phyloP scores from a whole-genome alignment of 2,329 filamentous ascomycete genomes.

The Fusarium pininemorale region DNA sequence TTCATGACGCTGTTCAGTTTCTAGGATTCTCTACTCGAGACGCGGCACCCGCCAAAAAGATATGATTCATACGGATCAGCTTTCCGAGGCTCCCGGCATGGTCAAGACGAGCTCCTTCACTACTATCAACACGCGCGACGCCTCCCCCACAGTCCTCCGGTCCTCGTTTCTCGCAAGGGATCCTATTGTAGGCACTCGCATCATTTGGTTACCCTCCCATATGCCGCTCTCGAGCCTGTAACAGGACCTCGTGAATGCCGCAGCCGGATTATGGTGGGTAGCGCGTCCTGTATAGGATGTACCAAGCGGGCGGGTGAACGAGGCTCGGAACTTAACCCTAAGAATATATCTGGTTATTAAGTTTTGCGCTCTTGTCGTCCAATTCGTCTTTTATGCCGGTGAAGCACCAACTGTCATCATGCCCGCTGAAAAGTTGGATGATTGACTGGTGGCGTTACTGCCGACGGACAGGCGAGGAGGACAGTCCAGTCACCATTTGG shows the following conservation, averaged over 20 bases:
- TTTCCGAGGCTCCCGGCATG: constrained; percentile 16
- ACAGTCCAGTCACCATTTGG: constrained; percentile 66
- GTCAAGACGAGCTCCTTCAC: constrained; percentile 57
- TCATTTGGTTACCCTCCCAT: constrained; percentile 52
- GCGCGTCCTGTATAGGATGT: constrained; percentile 45
- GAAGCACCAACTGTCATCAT: constrained; percentile 43
- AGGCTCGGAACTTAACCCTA: constrained; percentile 98
- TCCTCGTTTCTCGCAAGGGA: constrained; percentile 75
- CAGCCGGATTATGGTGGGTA: constrained; percentile 54
- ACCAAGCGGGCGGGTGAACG: constrained; percentile 64
- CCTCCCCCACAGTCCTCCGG: constrained; percentile 84
- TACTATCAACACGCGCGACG: constrained; percentile 65
- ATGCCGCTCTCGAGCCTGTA: constrained; percentile 71
- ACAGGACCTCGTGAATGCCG: constrained; percentile 61
- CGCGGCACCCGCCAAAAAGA: constrained; percentile 1
- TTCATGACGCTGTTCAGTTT: constrained; percentile 25
- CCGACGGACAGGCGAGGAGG: constrained; percentile 59
- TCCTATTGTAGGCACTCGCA: constrained; percentile 59
- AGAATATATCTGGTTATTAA: constrained; percentile 73
- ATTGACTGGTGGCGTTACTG: constrained; percentile 43
- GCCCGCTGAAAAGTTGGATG: constrained; percentile 62
- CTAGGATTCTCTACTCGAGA: constrained; percentile 32
- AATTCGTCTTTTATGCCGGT: constrained; percentile 70
- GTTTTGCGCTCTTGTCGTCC: constrained; percentile 78
- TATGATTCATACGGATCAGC: constrained; percentile 28